phyloP scores from a whole-genome alignment of 2,329 filamentous ascomycete species.

The Paecilomyces dactylethromorphus region DNA sequence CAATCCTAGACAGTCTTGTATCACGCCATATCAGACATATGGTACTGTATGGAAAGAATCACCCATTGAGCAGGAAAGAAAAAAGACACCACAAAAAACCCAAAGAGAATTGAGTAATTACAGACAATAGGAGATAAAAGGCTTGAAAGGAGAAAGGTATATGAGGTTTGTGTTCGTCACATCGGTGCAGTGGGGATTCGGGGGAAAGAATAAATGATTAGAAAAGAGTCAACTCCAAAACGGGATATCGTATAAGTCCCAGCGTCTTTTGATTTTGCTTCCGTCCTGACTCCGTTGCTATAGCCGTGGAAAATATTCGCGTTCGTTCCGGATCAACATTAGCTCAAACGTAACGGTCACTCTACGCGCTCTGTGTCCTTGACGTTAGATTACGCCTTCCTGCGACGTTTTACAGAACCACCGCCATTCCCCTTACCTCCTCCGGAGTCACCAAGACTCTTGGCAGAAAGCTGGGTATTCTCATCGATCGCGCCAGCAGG shows the following conservation, averaged over 20 bases:
- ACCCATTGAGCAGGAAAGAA: neutral
- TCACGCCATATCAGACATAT: neutral
- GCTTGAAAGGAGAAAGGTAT: neutral
- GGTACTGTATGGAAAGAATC: neutral
- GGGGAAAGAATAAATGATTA: neutral
- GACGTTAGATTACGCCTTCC: constrained; percentile 18
- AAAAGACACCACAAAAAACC: neutral
- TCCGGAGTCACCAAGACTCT: constrained; percentile 10
- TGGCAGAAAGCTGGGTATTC: constrained; percentile 10
- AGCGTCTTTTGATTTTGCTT: neutral
- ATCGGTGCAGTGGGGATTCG: neutral
- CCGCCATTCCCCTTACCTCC: constrained; percentile 14
- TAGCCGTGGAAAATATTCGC: neutral
- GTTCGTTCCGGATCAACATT: neutral
- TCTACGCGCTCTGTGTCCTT: neutral
- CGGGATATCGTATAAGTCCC: neutral
- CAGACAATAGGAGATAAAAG: neutral
- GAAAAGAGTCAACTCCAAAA: neutral
- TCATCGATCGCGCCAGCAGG: constrained; percentile 31
- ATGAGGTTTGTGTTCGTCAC: neutral
- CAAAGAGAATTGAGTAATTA: neutral
- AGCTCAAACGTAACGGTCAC: neutral
- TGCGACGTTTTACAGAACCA: constrained; percentile 25
- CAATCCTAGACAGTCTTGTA: neutral
- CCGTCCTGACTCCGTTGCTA: neutral